Evolutionary conservation across 257 asterid genomes (phyloP), one percentile per base, ranked within the genome.

Genomic region (Lycium ferocissimum): DNA sequence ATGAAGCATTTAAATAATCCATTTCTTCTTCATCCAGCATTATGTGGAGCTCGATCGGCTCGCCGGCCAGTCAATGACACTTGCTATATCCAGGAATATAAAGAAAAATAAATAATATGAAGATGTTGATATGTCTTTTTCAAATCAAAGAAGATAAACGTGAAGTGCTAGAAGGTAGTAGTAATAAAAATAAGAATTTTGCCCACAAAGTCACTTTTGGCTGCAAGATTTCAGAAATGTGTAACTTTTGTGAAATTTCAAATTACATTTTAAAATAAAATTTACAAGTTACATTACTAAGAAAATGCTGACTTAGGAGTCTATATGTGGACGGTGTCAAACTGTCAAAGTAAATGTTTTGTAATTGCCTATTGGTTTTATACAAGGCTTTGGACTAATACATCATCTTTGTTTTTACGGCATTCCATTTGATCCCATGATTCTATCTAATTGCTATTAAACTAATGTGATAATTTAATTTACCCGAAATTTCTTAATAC

Each of bases 341-440:
- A 26, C 33, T 33, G 54, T 71, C 56, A 18, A 40, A 43, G 79
- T 71, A 43, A 71, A 71, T 15, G 79, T 9, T 43, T 9, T 9
- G 17, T 43, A 43, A 43, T 71, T 70, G 79, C 45, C 49, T 67
- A 67, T 33, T 69, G 26, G 78, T 69, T 69, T 12, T 15, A 37
- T 15, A 37, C 53, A 13, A 35, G 49, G 43, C 49, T 67, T 37
- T 72, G 18, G 38, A 72, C 58, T 73, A 20, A 73, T 49, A 75
- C 63, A 76, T 76, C 81, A 76, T 0, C 33, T 51, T 76, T 51
- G 81, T 76, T 62, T 76, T 7, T 76, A 76, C 81, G 81, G 81
- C 43, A 76, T 76, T 51, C 81, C 45, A 2, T 51, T 75, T 75
- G 62, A 22, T n/a, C 22, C 56, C 79, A 71, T 71, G 22, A 38